phyloP scores from a whole-genome alignment of 176 grass and related monocot species.

The Tillandsia leiboldiana region DNA sequence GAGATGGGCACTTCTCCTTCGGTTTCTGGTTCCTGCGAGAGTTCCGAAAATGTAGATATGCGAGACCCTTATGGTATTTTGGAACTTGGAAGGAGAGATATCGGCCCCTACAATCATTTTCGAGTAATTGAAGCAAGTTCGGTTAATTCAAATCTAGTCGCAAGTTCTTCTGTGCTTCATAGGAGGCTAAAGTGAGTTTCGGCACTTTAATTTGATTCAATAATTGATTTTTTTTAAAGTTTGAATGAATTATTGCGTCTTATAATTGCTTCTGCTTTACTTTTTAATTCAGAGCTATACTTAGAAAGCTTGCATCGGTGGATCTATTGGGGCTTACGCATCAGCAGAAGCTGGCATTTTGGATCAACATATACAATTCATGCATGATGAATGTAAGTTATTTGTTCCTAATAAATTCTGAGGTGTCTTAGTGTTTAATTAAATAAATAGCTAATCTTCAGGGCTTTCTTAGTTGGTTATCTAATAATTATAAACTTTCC shows the following conservation, averaged over 20 bases:
- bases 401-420: constrained; percentile 1
- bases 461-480: background rate
- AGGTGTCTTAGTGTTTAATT: background rate
- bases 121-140: constrained; percentile 40
- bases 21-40: constrained; percentile 47
- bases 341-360: constrained; percentile 95
- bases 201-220: background rate
- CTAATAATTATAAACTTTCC: background rate
- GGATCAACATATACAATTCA: constrained; percentile 95
- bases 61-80: constrained; percentile 71
- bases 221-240: background rate
- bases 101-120: constrained; percentile 68
- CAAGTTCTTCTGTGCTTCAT: constrained; percentile 29
- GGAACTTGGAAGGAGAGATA: constrained; percentile 61
- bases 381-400: constrained; percentile 98
- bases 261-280: constrained; percentile 5
- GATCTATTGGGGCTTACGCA: constrained; percentile 60
- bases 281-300: constrained; percentile 46
- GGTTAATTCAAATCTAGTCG: constrained; percentile 35
- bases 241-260: background rate
- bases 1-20: constrained; percentile 41
- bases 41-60: constrained; percentile 39
- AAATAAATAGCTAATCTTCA: too few relatives aligned
- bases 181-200: constrained; percentile 67
- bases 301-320: constrained; percentile 50